Evolutionary conservation across 2,329 filamentous ascomycete species (phyloP).

Genomic region (Aspergillus ruber): DNA sequence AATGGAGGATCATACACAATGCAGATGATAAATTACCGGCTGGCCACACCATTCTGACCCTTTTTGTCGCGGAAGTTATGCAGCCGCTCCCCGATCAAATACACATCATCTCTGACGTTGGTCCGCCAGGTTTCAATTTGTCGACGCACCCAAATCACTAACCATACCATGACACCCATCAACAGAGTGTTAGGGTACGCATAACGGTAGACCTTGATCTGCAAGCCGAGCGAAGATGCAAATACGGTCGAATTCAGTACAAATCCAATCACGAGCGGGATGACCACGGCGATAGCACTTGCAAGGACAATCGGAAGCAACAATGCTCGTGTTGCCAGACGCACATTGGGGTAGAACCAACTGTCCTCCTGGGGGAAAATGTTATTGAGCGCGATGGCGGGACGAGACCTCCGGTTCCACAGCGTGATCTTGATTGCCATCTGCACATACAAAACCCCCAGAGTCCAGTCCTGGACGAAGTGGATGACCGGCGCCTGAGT

Average conservation of each 20-base stretch:
- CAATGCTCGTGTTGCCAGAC: conserved; percentile 76
- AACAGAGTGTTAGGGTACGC: conserved; percentile 65
- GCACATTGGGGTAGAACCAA: conserved; percentile 70
- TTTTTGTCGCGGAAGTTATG: conserved; percentile 78
- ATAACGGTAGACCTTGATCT: conserved; percentile 52
- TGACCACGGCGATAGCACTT: conserved; percentile 55
- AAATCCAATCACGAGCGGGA: conserved; percentile 58
- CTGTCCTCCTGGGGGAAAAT: conserved; percentile 59
- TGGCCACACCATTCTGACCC: conserved; percentile 20
- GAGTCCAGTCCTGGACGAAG: conserved; percentile 86
- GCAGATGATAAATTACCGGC: no score
- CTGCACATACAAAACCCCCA: conserved; percentile 85
- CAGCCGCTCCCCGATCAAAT: conserved; percentile 85
- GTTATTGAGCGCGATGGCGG: conserved; percentile 66
- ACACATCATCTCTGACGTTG: conserved; percentile 86
- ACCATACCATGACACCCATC: conserved; percentile 46
- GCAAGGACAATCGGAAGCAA: conserved; percentile 66
- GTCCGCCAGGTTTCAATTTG: conserved; percentile 70
- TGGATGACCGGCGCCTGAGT: conserved; percentile 52
- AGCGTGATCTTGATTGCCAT: conserved; percentile 65
- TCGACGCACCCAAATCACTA: conserved; percentile 33
- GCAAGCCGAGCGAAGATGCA: conserved; percentile 23
- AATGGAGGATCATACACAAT: no score
- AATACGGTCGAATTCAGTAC: conserved; percentile 41
- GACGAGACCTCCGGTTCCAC: conserved; percentile 61